phyloP scores from a whole-genome alignment of 2,329 filamentous ascomycete species.

The Penicillium sp. region DNA sequence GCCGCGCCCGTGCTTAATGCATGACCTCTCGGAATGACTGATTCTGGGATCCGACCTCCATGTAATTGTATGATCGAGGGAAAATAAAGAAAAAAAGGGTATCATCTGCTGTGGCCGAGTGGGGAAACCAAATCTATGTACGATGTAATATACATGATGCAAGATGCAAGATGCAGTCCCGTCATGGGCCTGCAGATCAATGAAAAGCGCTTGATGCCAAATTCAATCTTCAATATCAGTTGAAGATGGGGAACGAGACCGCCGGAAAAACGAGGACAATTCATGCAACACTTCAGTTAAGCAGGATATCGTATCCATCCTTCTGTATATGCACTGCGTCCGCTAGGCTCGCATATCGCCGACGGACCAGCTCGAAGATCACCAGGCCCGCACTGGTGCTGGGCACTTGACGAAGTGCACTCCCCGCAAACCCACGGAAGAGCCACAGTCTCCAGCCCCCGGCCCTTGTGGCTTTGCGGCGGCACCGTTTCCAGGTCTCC shows the following conservation, averaged over 20 bases:
- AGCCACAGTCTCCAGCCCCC: conserved; percentile 60
- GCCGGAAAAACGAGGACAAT: neutral
- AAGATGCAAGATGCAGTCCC: neutral
- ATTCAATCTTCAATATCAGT: neutral
- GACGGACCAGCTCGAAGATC: conserved; percentile 64
- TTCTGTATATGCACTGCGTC: conserved; percentile 58
- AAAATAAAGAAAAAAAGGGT: neutral
- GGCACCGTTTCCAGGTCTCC: conserved; percentile 59
- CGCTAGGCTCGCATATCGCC: conserved; percentile 59
- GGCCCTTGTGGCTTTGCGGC: conserved; percentile 50
- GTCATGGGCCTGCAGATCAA: neutral
- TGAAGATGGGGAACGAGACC: neutral
- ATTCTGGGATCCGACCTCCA: neutral
- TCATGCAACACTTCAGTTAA: conserved; percentile 41
- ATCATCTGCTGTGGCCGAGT: conserved; percentile 1
- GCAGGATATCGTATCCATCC: conserved; percentile 63
- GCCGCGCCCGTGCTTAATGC: conserved; percentile 1
- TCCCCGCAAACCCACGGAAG: conserved; percentile 58
- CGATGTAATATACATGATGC: neutral
- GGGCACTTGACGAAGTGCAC: conserved; percentile 61
- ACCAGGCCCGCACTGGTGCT: conserved; percentile 66
- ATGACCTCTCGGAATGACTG: neutral
- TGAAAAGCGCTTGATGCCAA: neutral
- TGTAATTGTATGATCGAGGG: neutral
- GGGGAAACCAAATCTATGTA: neutral